Percentiles rank a stretch among this genome's conserved stretches.
Evolutionary conservation across 352 stramenopile genomes (phyloP).

Genomic region (Thraustochytrium striatum): DNA sequence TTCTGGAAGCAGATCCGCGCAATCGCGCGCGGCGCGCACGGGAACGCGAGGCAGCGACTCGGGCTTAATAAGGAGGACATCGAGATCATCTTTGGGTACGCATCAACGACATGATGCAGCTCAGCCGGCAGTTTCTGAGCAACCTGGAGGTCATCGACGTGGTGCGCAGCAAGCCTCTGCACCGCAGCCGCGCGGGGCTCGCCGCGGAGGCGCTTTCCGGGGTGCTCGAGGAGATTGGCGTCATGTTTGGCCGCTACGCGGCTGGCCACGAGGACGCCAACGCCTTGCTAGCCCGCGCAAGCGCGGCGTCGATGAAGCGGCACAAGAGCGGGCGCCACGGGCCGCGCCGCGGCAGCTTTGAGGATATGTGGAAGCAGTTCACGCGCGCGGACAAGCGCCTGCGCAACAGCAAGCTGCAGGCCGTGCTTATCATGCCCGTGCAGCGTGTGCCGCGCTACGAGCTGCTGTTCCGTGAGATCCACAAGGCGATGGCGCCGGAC

Average conservation of each 20-base stretch:
- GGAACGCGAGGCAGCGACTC: conserved; percentile 27
- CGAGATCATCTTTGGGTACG: conserved; percentile 42
- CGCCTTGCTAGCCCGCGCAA: not conserved
- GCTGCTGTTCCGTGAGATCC: conserved; percentile 67
- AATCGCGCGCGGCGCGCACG: conserved; percentile 12
- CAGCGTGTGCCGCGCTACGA: conserved; percentile 84
- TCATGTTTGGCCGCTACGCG: conserved; percentile 24
- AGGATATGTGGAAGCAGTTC: conserved; percentile 36
- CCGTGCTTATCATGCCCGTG: conserved; percentile 79
- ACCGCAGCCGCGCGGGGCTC: conserved; percentile 6
- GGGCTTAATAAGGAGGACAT: not conserved
- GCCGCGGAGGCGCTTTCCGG: not conserved
- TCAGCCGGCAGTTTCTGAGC: conserved; percentile 19
- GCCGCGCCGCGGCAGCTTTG: conserved; percentile 14
- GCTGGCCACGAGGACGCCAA: conserved; percentile 6
- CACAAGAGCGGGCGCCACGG: too few species aligned
- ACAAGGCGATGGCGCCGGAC: conserved; percentile 61
- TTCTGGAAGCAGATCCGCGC: conserved; percentile 31
- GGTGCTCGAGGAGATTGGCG: conserved; percentile 24
- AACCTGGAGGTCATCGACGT: conserved; percentile 36
- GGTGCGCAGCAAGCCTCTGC: not conserved
- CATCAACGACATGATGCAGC: conserved; percentile 29
- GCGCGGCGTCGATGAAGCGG: not conserved
- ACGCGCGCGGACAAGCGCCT: too few species aligned
- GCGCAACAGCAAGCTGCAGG: too few species aligned